A percentile compares a stretch with the other conserved stretches of the same genome.
Conservation (phyloP, 2,329 filamentous ascomycete genomes). For the Aspergillus fijiensis region DNA sequence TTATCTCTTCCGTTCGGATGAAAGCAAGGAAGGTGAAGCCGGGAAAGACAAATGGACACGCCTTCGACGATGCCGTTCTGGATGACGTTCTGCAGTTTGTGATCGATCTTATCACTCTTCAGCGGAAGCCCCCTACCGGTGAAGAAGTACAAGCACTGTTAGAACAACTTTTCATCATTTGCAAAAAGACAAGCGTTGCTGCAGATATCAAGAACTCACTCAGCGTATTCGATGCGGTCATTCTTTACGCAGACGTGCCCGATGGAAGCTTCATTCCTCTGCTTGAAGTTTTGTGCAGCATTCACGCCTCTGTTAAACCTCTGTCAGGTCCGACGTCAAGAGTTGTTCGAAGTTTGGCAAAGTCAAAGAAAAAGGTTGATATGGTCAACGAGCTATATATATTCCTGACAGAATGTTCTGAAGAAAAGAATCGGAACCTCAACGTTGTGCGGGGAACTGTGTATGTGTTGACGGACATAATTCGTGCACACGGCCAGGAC, state of each 20-base stretch:
- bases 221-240: constrained; percentile 44
- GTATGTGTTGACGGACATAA: constrained; percentile 42
- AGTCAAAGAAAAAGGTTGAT: constrained; percentile 38
- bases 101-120: constrained; percentile 44
- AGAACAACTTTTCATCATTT: constrained; percentile 39
- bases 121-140: constrained; percentile 36
- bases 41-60: constrained; percentile 31
- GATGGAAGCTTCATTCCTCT: constrained; percentile 38
- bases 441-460: constrained; percentile 43
- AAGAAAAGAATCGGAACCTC: constrained; percentile 37
- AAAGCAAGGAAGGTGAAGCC: constrained; percentile 40
- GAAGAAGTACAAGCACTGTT: constrained; percentile 41
- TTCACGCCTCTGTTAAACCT: constrained; percentile 45
- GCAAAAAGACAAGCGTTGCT: constrained; percentile 42
- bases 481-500: constrained; percentile 41
- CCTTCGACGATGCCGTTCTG: constrained; percentile 37
- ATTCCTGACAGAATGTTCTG: constrained; percentile 37
- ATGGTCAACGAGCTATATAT: constrained; percentile 40
- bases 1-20: constrained; percentile 36
- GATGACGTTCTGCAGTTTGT: constrained; percentile 44
- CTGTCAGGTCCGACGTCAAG: constrained; percentile 44
- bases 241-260: constrained; percentile 42
- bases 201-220: constrained; percentile 45
- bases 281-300: constrained; percentile 45
- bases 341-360: constrained; percentile 43